These are phyloP conservation scores for Cryphonectria nitschkei DNA, from an alignment of 2,329 filamentous ascomycete species.

Conservation along the genomic window DNA sequence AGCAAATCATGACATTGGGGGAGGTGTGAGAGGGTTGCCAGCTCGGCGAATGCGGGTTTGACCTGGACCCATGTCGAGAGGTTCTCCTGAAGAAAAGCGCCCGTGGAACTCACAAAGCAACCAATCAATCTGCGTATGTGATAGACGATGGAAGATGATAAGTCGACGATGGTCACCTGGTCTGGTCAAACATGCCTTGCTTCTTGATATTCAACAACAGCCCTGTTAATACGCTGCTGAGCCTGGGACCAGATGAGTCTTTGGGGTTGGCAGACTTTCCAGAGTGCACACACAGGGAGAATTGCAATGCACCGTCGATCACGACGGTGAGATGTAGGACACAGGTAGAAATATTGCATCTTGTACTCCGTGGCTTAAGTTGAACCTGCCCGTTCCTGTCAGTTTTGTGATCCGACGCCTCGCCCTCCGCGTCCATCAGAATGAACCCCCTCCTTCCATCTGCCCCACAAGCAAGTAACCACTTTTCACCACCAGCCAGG, in stretches of 20 bases:
- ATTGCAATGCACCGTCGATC: no score
- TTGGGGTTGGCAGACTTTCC: no score
- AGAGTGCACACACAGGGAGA: no score
- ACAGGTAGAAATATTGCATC: conserved; percentile 11
- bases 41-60: background rate
- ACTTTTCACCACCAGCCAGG: background rate
- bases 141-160: background rate
- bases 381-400: background rate
- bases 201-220: background rate
- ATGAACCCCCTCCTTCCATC: background rate
- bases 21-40: background rate
- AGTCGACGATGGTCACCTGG: background rate
- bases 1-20: background rate
- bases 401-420: conserved; percentile 9
- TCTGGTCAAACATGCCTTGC: background rate
- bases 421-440: background rate
- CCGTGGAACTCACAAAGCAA: no score
- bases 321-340: background rate
- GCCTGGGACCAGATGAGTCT: no score
- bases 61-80: no score
- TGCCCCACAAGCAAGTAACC: background rate
- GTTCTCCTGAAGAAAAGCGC: no score
- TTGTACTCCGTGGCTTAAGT: conserved; percentile 7
- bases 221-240: background rate
- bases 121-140: background rate